Evolutionary conservation across 345 rosid genomes (phyloP).

Genomic region (Sisymbrium irio): DNA sequence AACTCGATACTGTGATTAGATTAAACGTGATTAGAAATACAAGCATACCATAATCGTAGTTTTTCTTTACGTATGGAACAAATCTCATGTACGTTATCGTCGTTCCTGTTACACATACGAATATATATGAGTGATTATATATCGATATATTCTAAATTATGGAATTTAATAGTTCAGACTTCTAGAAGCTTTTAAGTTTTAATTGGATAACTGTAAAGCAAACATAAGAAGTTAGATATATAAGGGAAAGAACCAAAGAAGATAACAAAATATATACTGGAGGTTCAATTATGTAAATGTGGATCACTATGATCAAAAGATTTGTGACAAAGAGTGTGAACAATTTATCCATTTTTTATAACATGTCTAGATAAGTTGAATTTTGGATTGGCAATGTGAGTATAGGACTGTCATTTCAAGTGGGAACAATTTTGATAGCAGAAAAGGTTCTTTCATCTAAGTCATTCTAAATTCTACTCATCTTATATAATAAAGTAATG

Average conservation of each 20-base stretch:
- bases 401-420: no score
- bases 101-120: constrained; percentile 45
- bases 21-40: constrained; percentile 83
- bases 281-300: background rate
- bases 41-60: constrained; percentile 80
- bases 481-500: no score
- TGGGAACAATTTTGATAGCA: no score
- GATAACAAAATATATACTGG: background rate
- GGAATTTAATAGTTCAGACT: background rate
- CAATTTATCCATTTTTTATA: background rate
- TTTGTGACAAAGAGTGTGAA: background rate
- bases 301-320: background rate
- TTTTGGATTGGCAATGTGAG: background rate
- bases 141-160: background rate
- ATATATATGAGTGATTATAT: background rate
- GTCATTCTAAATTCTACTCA: background rate
- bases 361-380: background rate
- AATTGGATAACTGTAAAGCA: background rate
- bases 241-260: background rate
- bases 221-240: background rate
- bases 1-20: constrained; percentile 80
- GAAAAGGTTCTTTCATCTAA: no score
- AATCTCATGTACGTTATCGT: constrained; percentile 70
- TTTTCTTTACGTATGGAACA: constrained; percentile 72
- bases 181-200: background rate